phyloP scores from a whole-genome alignment of 208 protist species.

The Trypanosomatidae sp. region DNA sequence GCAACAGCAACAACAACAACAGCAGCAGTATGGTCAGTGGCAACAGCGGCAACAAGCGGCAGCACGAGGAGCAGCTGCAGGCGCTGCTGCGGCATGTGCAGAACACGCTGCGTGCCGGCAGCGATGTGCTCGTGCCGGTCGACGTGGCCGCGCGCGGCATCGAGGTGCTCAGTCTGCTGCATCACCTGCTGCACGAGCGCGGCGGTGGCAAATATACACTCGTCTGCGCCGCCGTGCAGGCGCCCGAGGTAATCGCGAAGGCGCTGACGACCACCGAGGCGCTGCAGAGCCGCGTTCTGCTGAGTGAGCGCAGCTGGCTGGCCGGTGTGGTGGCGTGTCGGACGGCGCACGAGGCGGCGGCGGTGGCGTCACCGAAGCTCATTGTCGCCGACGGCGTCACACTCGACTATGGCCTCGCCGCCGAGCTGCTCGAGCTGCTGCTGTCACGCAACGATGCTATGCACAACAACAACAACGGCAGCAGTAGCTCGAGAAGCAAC shows the following conservation, averaged over 20 bases:
- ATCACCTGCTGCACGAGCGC: constrained; percentile 51
- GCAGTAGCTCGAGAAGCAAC: constrained; percentile 20
- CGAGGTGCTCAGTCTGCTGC: constrained; percentile 60
- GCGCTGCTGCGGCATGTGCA: constrained; percentile 65
- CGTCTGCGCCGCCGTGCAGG: constrained; percentile 55
- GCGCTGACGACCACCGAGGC: constrained; percentile 76
- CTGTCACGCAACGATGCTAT: constrained; percentile 6
- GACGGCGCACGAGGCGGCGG: constrained; percentile 46
- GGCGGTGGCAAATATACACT: constrained; percentile 77
- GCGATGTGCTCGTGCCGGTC: constrained; percentile 76
- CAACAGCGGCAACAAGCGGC: constrained; percentile 3
- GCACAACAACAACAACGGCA: too few relatives aligned
- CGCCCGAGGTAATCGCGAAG: constrained; percentile 61
- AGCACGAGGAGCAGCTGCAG: constrained; percentile 61
- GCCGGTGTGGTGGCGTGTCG: constrained; percentile 61
- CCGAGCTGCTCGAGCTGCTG: constrained; percentile 47
- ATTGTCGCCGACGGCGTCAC: constrained; percentile 63
- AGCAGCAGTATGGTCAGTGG: constrained; percentile 2
- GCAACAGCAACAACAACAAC: constrained; percentile 6
- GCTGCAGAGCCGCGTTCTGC: constrained; percentile 60
- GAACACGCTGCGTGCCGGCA: constrained; percentile 68
- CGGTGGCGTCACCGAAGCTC: constrained; percentile 48
- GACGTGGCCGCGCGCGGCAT: constrained; percentile 55
- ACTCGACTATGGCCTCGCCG: constrained; percentile 58
- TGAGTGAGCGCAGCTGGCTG: constrained; percentile 56